These are phyloP conservation scores for Eutypella sp. DNA, from an alignment of 2,329 filamentous ascomycete species.

Conservation along the genomic window DNA sequence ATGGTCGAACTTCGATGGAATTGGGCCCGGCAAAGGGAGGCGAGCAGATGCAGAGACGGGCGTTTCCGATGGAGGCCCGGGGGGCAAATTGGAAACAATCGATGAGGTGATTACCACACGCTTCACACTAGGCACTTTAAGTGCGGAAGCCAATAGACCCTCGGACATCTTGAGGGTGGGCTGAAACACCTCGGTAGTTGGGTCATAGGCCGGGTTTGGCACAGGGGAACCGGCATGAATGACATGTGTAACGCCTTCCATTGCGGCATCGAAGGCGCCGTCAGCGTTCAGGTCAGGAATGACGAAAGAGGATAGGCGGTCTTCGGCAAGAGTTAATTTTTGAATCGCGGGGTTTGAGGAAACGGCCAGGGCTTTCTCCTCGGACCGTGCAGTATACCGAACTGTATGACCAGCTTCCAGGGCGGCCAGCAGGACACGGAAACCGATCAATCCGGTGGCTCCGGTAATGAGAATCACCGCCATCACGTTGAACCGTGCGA, in stretches of 20 bases:
- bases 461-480: slow-evolving; percentile 26
- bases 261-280: slow-evolving; percentile 18
- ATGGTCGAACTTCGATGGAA: slow-evolving; percentile 11
- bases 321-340: slow-evolving; percentile 4
- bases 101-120: slow-evolving; percentile 23
- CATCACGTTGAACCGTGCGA: no score
- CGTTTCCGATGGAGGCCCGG: slow-evolving; percentile 3
- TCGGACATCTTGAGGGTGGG: slow-evolving; percentile 15
- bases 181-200: slow-evolving; percentile 15
- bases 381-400: slow-evolving; percentile 19
- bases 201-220: slow-evolving; percentile 11
- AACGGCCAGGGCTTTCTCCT: slow-evolving; percentile 18
- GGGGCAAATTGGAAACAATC: slow-evolving; percentile 15
- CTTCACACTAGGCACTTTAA: slow-evolving; percentile 14
- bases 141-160: slow-evolving; percentile 16
- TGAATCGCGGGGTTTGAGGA: slow-evolving; percentile 18
- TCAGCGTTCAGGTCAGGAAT: slow-evolving; percentile 19
- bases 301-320: slow-evolving; percentile 14
- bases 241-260: slow-evolving; percentile 19
- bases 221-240: slow-evolving; percentile 21
- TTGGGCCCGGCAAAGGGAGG: slow-evolving; percentile 10
- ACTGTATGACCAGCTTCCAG: slow-evolving; percentile 20
- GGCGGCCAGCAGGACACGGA: slow-evolving; percentile 19
- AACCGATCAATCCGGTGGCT: slow-evolving; percentile 22
- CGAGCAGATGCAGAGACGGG: slow-evolving; percentile 14